Conservation (phyloP, 1,139 yeast genomes). For the Diutina rugosa region DNA sequence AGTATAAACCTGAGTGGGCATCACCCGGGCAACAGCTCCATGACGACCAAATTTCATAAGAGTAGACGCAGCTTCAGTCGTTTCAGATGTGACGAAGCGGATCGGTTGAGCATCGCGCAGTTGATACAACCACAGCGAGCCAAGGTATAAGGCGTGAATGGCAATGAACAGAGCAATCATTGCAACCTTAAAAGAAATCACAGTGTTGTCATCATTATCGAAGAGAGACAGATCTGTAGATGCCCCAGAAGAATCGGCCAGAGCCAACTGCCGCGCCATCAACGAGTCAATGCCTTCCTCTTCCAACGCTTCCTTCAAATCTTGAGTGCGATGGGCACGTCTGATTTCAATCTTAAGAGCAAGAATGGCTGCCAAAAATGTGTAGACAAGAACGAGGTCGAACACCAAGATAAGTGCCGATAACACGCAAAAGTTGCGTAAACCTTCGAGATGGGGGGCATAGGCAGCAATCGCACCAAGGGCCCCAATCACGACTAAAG, state of each 20-base stretch:
- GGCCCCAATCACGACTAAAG: slow-evolving; percentile 62
- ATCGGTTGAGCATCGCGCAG: slow-evolving; percentile 16
- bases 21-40: slow-evolving; percentile 54
- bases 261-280: slow-evolving; percentile 46
- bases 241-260: slow-evolving; percentile 9
- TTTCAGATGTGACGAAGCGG: slow-evolving; percentile 11
- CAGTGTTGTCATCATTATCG: slow-evolving; percentile 6
- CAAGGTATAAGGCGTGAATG: slow-evolving; percentile 63
- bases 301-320: slow-evolving; percentile 71
- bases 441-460: slow-evolving; percentile 61
- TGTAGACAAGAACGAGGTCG: slow-evolving; percentile 64
- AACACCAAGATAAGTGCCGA: slow-evolving; percentile 60
- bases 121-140: slow-evolving; percentile 60
- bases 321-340: slow-evolving; percentile 75
- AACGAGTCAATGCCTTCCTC: slow-evolving; percentile 82
- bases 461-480: slow-evolving; percentile 55
- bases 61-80: slow-evolving; percentile 28
- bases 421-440: slow-evolving; percentile 74
- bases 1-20: slow-evolving; percentile 56
- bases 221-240: not conserved
- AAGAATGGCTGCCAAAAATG: slow-evolving; percentile 78
- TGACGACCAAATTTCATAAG: slow-evolving; percentile 27
- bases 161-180: slow-evolving; percentile 52
- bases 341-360: slow-evolving; percentile 85
- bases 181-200: slow-evolving; percentile 51